Conservation (phyloP, 768 basidiomycete genomes). For the Leccinum truebloodii region DNA sequence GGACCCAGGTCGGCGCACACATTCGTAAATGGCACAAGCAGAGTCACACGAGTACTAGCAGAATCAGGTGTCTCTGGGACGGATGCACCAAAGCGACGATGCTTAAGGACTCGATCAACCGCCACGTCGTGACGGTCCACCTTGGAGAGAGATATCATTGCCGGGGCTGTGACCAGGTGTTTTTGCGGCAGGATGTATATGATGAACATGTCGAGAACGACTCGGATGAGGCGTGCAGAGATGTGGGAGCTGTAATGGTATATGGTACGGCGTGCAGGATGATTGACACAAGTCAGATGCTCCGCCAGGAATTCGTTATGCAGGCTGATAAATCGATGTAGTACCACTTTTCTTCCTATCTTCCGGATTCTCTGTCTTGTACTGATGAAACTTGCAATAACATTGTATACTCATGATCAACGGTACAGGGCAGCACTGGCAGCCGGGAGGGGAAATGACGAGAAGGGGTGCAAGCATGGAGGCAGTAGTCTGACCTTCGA, state of each 20-base stretch:
- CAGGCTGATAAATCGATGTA: not conserved
- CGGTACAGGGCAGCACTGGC: not conserved
- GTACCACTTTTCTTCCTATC: not conserved
- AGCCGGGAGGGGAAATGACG: not conserved
- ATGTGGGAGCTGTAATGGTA: not conserved
- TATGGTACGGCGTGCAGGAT: not conserved
- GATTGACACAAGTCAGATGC: not conserved
- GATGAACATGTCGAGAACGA: not conserved
- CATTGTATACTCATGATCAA: not conserved
- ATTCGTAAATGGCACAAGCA: slow-evolving; percentile 6
- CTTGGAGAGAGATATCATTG: slow-evolving; percentile 1
- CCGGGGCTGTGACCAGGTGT: not conserved
- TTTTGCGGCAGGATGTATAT: slow-evolving; percentile 8
- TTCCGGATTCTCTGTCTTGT: not conserved
- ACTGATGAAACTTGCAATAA: not conserved
- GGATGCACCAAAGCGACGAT: slow-evolving; percentile 1
- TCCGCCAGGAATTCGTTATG: not conserved
- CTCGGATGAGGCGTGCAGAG: not conserved
- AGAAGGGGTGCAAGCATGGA: not conserved
- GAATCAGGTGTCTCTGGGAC: not conserved
- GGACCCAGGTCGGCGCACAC: not conserved
- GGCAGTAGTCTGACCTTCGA: too few relatives aligned
- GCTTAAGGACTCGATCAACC: not conserved
- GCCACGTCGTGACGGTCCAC: slow-evolving; percentile 7
- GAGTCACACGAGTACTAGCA: not conserved